A percentile compares a stretch with the other conserved stretches of the same genome.
Conservation (phyloP, 345 rosid species). For the Trapa bicornis region DNA sequence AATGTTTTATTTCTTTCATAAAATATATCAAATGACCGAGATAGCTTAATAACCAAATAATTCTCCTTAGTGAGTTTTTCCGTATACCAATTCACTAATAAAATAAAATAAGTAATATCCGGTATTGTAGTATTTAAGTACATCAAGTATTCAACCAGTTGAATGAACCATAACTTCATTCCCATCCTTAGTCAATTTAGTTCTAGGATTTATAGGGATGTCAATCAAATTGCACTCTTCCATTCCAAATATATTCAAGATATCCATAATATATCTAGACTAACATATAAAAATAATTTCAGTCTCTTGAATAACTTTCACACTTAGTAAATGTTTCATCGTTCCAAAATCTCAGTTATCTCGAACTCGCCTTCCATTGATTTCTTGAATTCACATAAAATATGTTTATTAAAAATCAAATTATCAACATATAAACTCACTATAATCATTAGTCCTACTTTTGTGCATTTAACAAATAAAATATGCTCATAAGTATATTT, state of each 20-base stretch:
- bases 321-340: constrained; percentile 3
- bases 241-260: constrained; percentile 5
- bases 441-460: constrained; percentile 6
- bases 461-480: neutral
- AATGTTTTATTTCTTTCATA: too few relatives aligned
- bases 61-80: neutral
- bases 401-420: constrained; percentile 1
- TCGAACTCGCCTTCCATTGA: constrained; percentile 2
- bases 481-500: neutral
- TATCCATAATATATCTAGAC: neutral
- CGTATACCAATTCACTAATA: neutral
- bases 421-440: constrained; percentile 8
- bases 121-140: neutral
- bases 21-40: too few relatives aligned
- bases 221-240: neutral
- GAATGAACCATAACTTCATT: neutral
- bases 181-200: neutral
- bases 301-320: neutral
- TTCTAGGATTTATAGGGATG: constrained; percentile 3
- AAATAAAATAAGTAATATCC: neutral
- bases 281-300: constrained; percentile 1
- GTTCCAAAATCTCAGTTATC: constrained; percentile 4
- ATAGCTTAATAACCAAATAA: too few relatives aligned
- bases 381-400: neutral
- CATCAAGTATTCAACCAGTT: constrained; percentile 6